Base-by-base conservation (phyloP, 352 stramenopile genomes). In the Pythium monospermum region DNA sequence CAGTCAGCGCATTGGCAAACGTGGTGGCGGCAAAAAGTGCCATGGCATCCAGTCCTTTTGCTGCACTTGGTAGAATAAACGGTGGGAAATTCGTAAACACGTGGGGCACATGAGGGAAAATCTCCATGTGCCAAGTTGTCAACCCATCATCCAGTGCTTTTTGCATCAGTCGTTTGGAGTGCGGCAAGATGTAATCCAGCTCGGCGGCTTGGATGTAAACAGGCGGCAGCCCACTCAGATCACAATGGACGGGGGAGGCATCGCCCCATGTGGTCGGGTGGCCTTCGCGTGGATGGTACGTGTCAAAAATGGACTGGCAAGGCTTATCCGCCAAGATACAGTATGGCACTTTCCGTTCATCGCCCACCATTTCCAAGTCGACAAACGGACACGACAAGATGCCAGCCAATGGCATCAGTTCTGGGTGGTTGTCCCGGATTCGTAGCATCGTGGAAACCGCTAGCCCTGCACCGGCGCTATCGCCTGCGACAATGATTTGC, bases 381-480 rank as follows among this genome's bases (percentile, higher is more conserved):
- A 75, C 66, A 19, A 69, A 73, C 4, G 71, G 73, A 47, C 68
- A 71, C 25, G 58, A 42, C 0, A 67, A 27, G 32, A 83, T 51
- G 0, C 61, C 66, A 6, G 69, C 73, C 1, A 66, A 18, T 0
- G 70, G 70, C 11, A 76, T 40, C 10, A 49, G 59, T n/a, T 56
- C 66, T 2, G 50, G 54, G 18, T 12, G 50, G 26, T 31, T 69
- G 58, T 40, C 72, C 49, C 19, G 35, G 74, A 64, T 18, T 2
- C 59, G 59, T 3, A 68, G 37, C 48, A 68, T 42, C 19, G 41
- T 54, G 19, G 51, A 2, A 19, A 66, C 22, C 0, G 42, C 45
- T 1, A 66, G 31, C 0, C 46, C 47, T 11, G 19, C 58, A 21
- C 58, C 58, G n/a, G 58, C 58, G 28, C 58, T 66, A 30, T 66